Conservation (phyloP, 352 stramenopile genomes). For the Plasmopara halstedii region DNA sequence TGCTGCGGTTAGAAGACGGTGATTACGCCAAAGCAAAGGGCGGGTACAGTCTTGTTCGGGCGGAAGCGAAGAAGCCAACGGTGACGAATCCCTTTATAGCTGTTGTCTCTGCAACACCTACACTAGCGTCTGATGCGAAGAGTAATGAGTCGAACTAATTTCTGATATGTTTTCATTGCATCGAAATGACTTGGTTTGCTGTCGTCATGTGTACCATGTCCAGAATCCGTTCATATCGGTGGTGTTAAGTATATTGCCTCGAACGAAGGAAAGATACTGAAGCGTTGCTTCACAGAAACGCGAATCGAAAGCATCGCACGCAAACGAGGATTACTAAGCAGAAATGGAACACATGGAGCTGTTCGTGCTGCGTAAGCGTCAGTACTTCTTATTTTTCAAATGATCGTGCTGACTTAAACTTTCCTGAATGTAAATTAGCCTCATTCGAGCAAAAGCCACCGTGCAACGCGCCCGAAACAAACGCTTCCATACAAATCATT, state of each 20-base stretch:
- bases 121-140: slow-evolving; percentile 9
- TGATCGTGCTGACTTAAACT: too few species aligned
- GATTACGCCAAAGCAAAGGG: slow-evolving; percentile 69
- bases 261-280: slow-evolving; percentile 34
- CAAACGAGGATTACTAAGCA: slow-evolving; percentile 13
- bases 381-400: not conserved
- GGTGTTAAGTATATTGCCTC: slow-evolving; percentile 39
- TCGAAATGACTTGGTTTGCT: not conserved
- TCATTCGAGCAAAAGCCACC: slow-evolving; percentile 39
- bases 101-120: slow-evolving; percentile 1
- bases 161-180: not conserved
- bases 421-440: slow-evolving; percentile 10
- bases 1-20: slow-evolving; percentile 54
- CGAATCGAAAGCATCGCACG: slow-evolving; percentile 8
- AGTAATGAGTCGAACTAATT: slow-evolving; percentile 7
- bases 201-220: not conserved
- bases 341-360: slow-evolving; percentile 20
- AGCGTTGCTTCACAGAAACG: slow-evolving; percentile 25
- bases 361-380: slow-evolving; percentile 32
- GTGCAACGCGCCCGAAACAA: slow-evolving; percentile 41
- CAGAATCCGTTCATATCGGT: slow-evolving; percentile 39
- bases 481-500: slow-evolving; percentile 27
- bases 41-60: slow-evolving; percentile 62
- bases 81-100: not conserved
- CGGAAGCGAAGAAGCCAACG: slow-evolving; percentile 33